These are phyloP conservation scores for Spencermartinsiella europaea DNA, from an alignment of 805 yeast species.

Conservation along the genomic window DNA sequence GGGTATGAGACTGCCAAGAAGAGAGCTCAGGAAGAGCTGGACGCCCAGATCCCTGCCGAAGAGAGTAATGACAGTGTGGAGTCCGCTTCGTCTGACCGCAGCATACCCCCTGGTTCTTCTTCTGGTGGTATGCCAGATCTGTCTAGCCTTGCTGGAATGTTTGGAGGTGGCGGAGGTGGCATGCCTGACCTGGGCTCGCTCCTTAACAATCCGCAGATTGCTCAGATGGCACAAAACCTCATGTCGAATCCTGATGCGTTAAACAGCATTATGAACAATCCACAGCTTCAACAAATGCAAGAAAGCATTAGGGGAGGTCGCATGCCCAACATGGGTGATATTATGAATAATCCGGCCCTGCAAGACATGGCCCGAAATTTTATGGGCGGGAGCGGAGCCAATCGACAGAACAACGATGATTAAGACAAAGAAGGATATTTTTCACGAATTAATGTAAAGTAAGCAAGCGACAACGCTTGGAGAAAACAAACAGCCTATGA, in stretches of 20 bases:
- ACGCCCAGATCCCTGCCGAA: constrained; percentile 33
- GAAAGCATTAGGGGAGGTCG: constrained; percentile 54
- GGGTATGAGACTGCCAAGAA: constrained; percentile 92
- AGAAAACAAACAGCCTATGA: constrained; percentile 17
- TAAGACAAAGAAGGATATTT: neutral
- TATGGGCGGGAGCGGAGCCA: constrained; percentile 46
- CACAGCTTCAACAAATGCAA: constrained; percentile 80
- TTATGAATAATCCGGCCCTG: constrained; percentile 79
- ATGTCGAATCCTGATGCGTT: constrained; percentile 82
- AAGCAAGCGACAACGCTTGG: too few relatives aligned
- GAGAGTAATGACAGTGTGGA: constrained; percentile 33
- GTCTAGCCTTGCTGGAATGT: constrained; percentile 50
- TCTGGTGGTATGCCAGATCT: constrained; percentile 70
- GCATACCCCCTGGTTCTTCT: constrained; percentile 30
- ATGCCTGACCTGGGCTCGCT: constrained; percentile 62
- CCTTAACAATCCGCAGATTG: constrained; percentile 77
- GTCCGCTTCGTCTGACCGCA: constrained; percentile 23
- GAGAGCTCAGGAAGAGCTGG: constrained; percentile 68
- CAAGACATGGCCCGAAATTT: constrained; percentile 67
- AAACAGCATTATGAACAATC: constrained; percentile 70
- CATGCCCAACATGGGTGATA: constrained; percentile 57
- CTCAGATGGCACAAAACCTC: constrained; percentile 82
- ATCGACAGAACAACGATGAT: constrained; percentile 1
- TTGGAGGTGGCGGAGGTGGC: constrained; percentile 62
- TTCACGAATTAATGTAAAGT: neutral